Base-by-base conservation (phyloP, 768 basidiomycete species). In the Macrolepiota dolichaula region DNA sequence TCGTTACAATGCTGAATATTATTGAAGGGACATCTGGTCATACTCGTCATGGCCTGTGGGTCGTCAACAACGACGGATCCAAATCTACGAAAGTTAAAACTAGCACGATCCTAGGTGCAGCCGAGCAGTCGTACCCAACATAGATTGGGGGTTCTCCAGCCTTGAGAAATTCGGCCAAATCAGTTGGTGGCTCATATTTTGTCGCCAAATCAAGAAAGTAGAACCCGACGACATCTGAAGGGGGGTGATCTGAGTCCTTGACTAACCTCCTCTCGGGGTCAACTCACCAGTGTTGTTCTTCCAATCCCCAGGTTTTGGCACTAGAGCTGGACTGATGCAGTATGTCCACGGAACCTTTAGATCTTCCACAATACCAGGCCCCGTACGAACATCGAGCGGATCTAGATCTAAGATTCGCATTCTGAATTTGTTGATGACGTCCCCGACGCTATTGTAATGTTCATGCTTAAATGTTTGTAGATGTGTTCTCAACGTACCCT, bases 281-380 rank as follows among this genome's bases (percentile, higher is more conserved):
- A 4, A 59, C 73, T 42, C 57, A 85, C 85, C 85, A 42, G 86
- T 85, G 66, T 85, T 73, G 58, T 79, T 81, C 62, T 79, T 83
- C 86, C 86, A 88, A 69, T 87, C 86, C 13, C 73, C 63, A 0
- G 86, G 86, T 65, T 85, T 85, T 0, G 84, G 83, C 0, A 87
- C 81, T 24, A 88, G 64, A 0, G 79, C 74, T 3, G 81, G 79
- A 49, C 81, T 83, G 79, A 86, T 84, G 66, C 85, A 86, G 66
- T 86, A 88, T 3, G 85, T 85, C 79, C 81, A 85, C 2, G 86
- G 85, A 2, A 86, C 70, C 62, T 82, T 82, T 29, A 85, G 68
- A 12, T 78, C 72, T 63, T 88, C 85, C 2, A 80, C 63, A 9
- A 86, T 68, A 29, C 79, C 75, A 6, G 84, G 78, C 0, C 86